A percentile compares a stretch with the other conserved stretches of the same genome.
Conservation (phyloP, 441 rosid genomes). For the Pelargonium cotyledonis region DNA sequence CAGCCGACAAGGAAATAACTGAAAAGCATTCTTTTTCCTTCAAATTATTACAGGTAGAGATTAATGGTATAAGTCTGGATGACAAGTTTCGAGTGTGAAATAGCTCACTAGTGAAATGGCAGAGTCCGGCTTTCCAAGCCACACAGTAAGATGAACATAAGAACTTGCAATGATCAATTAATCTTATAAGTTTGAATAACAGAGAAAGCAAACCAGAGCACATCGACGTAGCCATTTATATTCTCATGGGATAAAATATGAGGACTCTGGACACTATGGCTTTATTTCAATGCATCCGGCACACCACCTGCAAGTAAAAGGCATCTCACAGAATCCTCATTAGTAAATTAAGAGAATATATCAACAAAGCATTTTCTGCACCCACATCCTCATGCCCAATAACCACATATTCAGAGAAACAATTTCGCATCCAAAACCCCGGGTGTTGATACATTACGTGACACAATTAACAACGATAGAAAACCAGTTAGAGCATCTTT, state of each 20-base stretch:
- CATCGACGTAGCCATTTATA: background rate
- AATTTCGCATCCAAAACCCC: background rate
- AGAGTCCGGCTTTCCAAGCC: background rate
- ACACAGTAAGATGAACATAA: background rate
- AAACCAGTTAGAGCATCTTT: background rate
- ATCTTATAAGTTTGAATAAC: background rate
- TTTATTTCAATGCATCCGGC: background rate
- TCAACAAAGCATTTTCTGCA: background rate
- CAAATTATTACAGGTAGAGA: background rate
- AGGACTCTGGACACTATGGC: background rate
- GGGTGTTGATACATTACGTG: background rate
- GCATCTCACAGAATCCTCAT: constrained; percentile 12
- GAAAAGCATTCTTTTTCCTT: background rate
- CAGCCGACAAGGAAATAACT: background rate
- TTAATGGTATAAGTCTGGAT: no score
- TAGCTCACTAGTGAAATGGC: no score
- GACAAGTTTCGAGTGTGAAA: no score
- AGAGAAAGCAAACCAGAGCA: background rate
- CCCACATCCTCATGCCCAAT: background rate
- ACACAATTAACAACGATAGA: background rate
- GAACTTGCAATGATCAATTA: constrained; percentile 10
- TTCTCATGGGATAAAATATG: background rate
- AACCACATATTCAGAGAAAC: background rate
- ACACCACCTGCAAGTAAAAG: constrained; percentile 13
- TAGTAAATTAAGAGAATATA: background rate